These are phyloP conservation scores for Gastrodia elata DNA, from an alignment of 106 monocot genomes.

Conservation along the genomic window DNA sequence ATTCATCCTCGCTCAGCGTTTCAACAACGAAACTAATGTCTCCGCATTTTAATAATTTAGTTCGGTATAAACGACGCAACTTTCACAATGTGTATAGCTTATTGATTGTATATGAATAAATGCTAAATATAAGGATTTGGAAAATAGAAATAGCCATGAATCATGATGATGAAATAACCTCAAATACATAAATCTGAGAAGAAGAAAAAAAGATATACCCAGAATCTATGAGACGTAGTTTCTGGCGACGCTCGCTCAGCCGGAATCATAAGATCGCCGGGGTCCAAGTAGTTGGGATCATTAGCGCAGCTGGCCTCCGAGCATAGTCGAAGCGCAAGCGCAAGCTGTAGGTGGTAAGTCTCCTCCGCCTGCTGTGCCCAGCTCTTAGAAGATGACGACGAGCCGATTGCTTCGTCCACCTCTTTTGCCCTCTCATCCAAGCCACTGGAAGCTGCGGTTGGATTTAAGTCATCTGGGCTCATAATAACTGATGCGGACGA, in stretches of 20 bases:
- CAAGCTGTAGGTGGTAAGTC: slow-evolving; percentile 91
- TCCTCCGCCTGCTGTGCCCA: slow-evolving; percentile 99
- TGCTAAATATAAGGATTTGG: not conserved
- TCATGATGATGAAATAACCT: not conserved
- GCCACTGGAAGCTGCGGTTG: not conserved
- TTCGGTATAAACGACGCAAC: not conserved
- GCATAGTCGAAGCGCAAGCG: slow-evolving; percentile 80
- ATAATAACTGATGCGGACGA: slow-evolving; percentile 11
- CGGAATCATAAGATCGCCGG: slow-evolving; percentile 17
- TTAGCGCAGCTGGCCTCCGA: slow-evolving; percentile 55
- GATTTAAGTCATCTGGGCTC: slow-evolving; percentile 2
- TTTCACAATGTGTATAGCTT: no score
- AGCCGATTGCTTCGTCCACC: slow-evolving; percentile 1
- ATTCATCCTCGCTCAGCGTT: not conserved
- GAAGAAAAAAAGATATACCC: slow-evolving; percentile 47
- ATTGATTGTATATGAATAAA: not conserved
- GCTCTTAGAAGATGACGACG: slow-evolving; percentile 42
- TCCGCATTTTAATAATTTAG: not conserved
- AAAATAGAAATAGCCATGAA: not conserved
- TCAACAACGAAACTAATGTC: not conserved
- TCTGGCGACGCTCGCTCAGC: slow-evolving; percentile 22
- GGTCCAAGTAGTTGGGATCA: slow-evolving; percentile 63
- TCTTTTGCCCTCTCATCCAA: not conserved
- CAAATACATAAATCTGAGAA: not conserved
- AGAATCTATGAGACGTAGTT: slow-evolving; percentile 72